Base-by-base conservation (phyloP, 1,284 basidiomycete species). In the Ustilago cynodontis region DNA sequence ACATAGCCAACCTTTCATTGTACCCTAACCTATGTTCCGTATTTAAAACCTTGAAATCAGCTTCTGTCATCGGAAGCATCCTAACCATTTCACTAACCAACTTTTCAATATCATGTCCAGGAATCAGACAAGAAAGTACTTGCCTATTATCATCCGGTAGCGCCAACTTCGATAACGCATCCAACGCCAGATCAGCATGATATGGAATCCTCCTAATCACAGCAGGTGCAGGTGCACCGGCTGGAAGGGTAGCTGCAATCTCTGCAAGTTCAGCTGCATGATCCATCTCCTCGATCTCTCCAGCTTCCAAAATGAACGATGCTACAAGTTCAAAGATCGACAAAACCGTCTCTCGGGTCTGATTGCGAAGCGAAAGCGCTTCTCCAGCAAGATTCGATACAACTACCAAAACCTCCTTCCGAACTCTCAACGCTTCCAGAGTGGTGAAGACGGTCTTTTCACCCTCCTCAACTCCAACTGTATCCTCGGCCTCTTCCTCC, bases 111-210 rank as follows among this genome's bases (percentile, higher is more conserved):
- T 90, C 89, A 1, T 86, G 76, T 28, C 89, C 86, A 0, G 92
- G 89, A 4, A 96, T 88, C 13, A 89, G 87, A 41, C 88, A 86
- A 18, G 91, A 88, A 43, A 98, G 88, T 35, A 92, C 87, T 71
- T 92, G 90, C 22, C 96, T 92, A 83, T 95, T 97, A 43, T 88
- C 87, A 86, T 99, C 95, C 8, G 89, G 88, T 57, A 93, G 91
- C 28, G 91, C 90, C 61, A 97, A 87, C 49, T 91, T 90, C 14
- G 92, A 92, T 79, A 96, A 92, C 1, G 92, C 91, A 75, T 97
- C 93, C 58, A 98, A 88, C 9, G 94, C 93, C 39, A 91, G 86
- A 74, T 94, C 93, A 37, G 91, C 88, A 62, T 92, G 88, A 51
- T 89, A 87, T 0, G 92, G 90, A 28, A 86, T 83, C 26, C 72